Evolutionary conservation across 2,329 filamentous ascomycete genomes (phyloP), one percentile per base, ranked within the genome.

Genomic region (Colletotrichum siamense): DNA sequence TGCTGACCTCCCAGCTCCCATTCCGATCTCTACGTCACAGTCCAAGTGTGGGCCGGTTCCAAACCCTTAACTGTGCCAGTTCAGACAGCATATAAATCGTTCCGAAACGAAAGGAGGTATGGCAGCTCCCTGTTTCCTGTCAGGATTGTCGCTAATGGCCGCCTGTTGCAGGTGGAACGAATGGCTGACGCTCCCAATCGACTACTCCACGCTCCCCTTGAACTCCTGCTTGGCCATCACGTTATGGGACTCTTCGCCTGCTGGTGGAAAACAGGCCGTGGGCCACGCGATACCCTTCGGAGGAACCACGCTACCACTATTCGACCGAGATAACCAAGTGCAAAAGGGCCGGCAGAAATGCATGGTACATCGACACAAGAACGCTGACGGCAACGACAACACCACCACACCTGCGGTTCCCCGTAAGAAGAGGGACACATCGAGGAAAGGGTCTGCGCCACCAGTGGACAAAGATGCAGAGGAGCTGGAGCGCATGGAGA

Each of bases 281-380:
- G 93, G 93, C 22, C 95, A 98, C 85, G 93, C 95, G 16, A 92
- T 98, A 22, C 96, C 97, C 0, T 99, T 99, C 82, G 97, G 96
- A 8, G 97, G 97, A 44, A 99, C 96, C 1, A 99, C 97, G 0
- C 90, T 99, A 71, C 89, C 94, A 2, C 87, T 99, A n/a, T 99
- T 99, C 81, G 97, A 99, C 82, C 91, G 93, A 69, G 95, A 99
- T 79, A 97, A 96, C 75, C 97, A 97, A 79, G 86, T 98, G 65
- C 94, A 96, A 80, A 98, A 97, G 82, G 97, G 97, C 9, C 91
- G 96, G 22, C 96, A 99, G 83, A 98, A 98, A 84, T 99, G 97
- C 84, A 90, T 94, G 61, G 86, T 99, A 3, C 94, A 98, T 86
- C 91, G 96, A 71, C 92, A 96, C 82, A 94, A 93, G 82, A 91